Percentiles rank a stretch among this genome's conserved stretches.
Conservation (phyloP, 1,284 basidiomycete genomes). For the Papiliotrema flavescens region DNA sequence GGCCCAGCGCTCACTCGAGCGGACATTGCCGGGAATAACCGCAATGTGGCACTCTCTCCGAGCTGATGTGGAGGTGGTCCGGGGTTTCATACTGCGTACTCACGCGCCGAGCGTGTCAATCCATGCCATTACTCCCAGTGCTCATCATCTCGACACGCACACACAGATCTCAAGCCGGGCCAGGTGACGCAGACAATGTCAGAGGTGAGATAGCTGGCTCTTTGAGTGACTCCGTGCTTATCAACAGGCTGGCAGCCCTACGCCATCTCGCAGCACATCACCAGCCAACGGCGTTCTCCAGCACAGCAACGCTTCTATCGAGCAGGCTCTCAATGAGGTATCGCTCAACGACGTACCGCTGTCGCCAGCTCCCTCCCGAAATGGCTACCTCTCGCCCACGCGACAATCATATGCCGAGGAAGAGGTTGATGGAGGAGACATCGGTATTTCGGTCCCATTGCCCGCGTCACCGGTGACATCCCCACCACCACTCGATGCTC, state of each 20-base stretch:
- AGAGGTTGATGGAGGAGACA: background rate
- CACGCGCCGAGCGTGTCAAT: no score
- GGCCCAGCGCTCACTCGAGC: background rate
- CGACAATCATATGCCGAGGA: background rate
- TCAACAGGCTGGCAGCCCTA: no score
- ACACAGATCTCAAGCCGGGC: no score
- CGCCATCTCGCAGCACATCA: no score
- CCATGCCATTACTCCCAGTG: no score
- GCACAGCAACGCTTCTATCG: background rate
- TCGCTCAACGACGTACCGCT: background rate
- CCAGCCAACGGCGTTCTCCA: no score
- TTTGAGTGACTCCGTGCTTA: no score
- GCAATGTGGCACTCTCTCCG: conserved; percentile 1
- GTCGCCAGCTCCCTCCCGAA: background rate
- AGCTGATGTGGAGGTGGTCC: conserved; percentile 1
- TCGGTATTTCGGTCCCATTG: background rate
- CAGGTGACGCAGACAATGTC: no score
- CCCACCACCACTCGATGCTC: background rate
- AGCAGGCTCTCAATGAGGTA: background rate
- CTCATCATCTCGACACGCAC: no score
- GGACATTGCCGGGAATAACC: background rate
- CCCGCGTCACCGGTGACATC: conserved; percentile 1
- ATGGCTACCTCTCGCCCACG: background rate
- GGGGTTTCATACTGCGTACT: no score
- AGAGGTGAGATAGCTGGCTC: no score